phyloP scores from a whole-genome alignment of 1,139 yeast genomes.

The Lodderomyces pseudojiufengensis region DNA sequence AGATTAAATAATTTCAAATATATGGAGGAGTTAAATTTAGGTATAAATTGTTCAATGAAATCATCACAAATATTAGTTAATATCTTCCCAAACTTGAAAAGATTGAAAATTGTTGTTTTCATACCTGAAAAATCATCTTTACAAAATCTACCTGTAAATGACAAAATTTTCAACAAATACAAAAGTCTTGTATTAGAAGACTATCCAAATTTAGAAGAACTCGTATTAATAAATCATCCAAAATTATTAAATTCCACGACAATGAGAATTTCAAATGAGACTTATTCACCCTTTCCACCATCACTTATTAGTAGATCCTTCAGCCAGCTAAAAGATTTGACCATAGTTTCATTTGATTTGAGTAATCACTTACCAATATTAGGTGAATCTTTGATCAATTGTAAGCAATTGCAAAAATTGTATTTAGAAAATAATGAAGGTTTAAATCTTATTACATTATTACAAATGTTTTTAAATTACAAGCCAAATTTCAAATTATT shows the following conservation, averaged over 20 bases:
- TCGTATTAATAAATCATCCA: slow-evolving; percentile 29
- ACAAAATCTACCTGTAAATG: slow-evolving; percentile 20
- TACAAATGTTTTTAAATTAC: slow-evolving; percentile 30
- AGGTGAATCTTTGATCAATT: slow-evolving; percentile 26
- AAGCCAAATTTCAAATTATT: slow-evolving; percentile 24
- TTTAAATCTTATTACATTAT: slow-evolving; percentile 26
- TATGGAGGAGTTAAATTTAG: slow-evolving; percentile 22
- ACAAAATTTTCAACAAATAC: slow-evolving; percentile 16
- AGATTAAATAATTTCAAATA: slow-evolving; percentile 20
- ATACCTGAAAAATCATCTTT: slow-evolving; percentile 15
- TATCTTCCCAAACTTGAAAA: slow-evolving; percentile 26
- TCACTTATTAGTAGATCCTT: slow-evolving; percentile 18
- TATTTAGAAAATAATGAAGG: slow-evolving; percentile 34
- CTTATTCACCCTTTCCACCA: slow-evolving; percentile 27
- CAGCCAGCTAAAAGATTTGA: slow-evolving; percentile 24
- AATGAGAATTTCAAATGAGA: slow-evolving; percentile 13
- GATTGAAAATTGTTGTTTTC: slow-evolving; percentile 21
- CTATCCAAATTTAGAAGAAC: slow-evolving; percentile 15
- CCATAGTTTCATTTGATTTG: slow-evolving; percentile 32
- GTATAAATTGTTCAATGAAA: slow-evolving; percentile 25
- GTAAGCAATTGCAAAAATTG: slow-evolving; percentile 19
- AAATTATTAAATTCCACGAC: slow-evolving; percentile 14
- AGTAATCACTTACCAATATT: slow-evolving; percentile 23
- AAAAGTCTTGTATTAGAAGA: slow-evolving; percentile 5
- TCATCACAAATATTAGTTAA: slow-evolving; percentile 22